phyloP scores from a whole-genome alignment of 2,329 filamentous ascomycete genomes.

The Curvularia lunata region DNA sequence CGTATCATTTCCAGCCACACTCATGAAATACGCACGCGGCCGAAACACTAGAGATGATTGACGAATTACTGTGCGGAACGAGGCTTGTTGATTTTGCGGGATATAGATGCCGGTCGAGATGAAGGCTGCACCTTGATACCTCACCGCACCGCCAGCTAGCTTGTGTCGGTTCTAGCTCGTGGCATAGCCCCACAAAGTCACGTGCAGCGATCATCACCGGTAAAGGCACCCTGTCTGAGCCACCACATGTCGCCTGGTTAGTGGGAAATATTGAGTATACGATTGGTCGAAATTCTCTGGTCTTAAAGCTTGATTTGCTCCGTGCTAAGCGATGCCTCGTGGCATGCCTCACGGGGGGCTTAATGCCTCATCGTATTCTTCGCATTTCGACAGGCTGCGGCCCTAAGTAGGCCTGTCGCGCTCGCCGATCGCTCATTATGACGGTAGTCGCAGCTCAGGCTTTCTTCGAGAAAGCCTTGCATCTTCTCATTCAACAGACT shows the following conservation, averaged over 20 bases:
- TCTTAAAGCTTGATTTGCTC: background rate
- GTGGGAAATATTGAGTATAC: background rate
- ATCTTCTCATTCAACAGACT: background rate
- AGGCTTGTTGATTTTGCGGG: constrained; percentile 31
- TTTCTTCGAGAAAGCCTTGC: background rate
- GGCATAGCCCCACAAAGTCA: constrained; percentile 1
- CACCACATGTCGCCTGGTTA: background rate
- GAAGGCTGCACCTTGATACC: constrained; percentile 29
- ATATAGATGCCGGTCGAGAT: constrained; percentile 28
- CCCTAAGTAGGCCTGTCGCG: background rate
- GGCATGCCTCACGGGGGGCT: constrained; percentile 9
- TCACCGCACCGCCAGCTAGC: constrained; percentile 10
- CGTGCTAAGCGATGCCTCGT: constrained; percentile 27
- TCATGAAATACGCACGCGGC: constrained; percentile 41
- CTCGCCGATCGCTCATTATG: background rate
- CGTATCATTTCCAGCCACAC: constrained; percentile 47
- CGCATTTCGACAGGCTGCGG: constrained; percentile 24
- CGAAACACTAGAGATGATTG: constrained; percentile 7
- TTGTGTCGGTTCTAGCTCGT: constrained; percentile 4
- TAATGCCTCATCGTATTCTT: constrained; percentile 32
- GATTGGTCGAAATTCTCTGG: constrained; percentile 12
- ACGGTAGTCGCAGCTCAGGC: background rate
- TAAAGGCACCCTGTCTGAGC: background rate
- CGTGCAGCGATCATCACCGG: background rate
- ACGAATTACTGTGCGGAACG: constrained; percentile 14